These are phyloP conservation scores for Chlamydomonas eustigma DNA, from an alignment of 139 green algal genomes.

Conservation along the genomic window DNA sequence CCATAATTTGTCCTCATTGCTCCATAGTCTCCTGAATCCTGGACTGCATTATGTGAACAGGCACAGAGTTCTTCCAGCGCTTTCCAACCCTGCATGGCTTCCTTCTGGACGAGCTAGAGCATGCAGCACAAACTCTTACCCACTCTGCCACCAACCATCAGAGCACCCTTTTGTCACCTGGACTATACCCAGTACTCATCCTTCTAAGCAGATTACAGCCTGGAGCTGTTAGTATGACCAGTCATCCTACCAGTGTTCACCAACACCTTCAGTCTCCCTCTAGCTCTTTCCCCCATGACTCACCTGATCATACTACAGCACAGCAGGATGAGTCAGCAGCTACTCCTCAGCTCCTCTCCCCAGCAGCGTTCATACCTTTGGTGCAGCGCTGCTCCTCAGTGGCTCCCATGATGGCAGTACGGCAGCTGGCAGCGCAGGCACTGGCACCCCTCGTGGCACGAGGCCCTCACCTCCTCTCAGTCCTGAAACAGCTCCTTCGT, in stretches of 20 bases:
- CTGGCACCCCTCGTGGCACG: conserved; percentile 63
- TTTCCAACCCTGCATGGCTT: conserved; percentile 79
- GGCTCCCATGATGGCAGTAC: conserved; percentile 44
- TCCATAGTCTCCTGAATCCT: too few relatives aligned
- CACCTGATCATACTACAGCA: neutral
- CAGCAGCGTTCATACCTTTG: conserved; percentile 54
- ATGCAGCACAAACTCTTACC: conserved; percentile 29
- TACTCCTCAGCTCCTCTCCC: conserved; percentile 30
- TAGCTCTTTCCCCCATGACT: neutral
- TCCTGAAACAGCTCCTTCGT: too few relatives aligned
- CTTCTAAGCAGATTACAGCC: conserved; percentile 74
- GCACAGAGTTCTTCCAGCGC: conserved; percentile 78
- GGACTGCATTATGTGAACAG: too few relatives aligned
- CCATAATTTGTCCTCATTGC: too few relatives aligned
- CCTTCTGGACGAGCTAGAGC: conserved; percentile 58
- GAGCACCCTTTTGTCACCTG: conserved; percentile 52
- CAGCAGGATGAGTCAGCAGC: neutral
- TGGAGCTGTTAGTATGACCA: too few relatives aligned
- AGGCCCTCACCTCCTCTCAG: conserved; percentile 13
- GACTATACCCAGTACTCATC: conserved; percentile 73
- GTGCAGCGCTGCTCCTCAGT: conserved; percentile 51
- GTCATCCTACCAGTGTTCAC: too few relatives aligned
- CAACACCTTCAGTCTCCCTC: neutral
- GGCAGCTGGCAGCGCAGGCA: conserved; percentile 61
- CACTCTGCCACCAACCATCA: neutral